These are phyloP conservation scores for Rhizomucor miehei DNA, from an alignment of 371 early-diverging fungal species.

Conservation along the genomic window DNA sequence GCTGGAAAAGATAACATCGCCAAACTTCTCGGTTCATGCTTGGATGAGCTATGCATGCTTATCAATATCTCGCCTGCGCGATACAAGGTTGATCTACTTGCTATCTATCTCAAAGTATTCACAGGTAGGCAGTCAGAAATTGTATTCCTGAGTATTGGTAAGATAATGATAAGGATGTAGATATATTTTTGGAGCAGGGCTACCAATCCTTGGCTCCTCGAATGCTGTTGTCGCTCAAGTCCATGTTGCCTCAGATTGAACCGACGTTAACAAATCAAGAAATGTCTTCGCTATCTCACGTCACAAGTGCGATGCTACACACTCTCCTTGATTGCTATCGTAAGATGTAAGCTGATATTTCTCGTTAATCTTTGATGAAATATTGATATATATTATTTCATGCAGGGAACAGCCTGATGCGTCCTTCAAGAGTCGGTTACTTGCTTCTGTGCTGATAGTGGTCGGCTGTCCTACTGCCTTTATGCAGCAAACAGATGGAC, in stretches of 20 bases:
- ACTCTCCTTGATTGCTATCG: conserved; percentile 18
- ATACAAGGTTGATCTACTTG: conserved; percentile 44
- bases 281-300: conserved; percentile 24
- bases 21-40: conserved; percentile 27
- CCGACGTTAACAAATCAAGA: conserved; percentile 17
- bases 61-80: conserved; percentile 34
- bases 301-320: conserved; percentile 30
- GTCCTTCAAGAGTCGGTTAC: conserved; percentile 34
- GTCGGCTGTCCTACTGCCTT: conserved; percentile 43
- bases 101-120: conserved; percentile 42
- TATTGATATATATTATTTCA: background rate
- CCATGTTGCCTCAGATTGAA: conserved; percentile 36
- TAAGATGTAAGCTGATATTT: conserved; percentile 11
- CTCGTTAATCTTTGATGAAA: conserved; percentile 11
- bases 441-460: conserved; percentile 39
- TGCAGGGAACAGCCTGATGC: conserved; percentile 11
- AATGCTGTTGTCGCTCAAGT: conserved; percentile 42
- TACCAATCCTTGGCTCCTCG: conserved; percentile 38
- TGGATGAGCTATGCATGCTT: conserved; percentile 45
- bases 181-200: conserved; percentile 26
- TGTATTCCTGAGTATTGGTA: too few species aligned
- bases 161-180: conserved; percentile 3
- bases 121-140: conserved; percentile 28
- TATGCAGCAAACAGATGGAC: conserved; percentile 19
- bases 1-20: conserved; percentile 16